phyloP scores from a whole-genome alignment of 208 protist genomes.

The Leishmania tropica region DNA sequence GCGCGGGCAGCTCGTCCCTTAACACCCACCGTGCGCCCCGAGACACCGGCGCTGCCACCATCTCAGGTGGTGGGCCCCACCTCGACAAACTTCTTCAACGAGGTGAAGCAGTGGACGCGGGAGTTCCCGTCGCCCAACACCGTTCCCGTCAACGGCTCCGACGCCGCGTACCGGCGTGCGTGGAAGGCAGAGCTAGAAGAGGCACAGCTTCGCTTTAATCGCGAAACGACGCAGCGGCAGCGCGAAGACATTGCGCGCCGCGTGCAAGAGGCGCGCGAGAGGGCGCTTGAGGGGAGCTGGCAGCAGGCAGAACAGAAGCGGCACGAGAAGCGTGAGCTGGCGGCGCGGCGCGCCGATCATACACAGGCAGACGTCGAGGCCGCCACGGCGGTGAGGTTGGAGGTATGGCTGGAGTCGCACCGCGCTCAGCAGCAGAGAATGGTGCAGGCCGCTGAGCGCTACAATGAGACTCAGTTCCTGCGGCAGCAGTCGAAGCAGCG shows the following conservation, averaged over 20 bases:
- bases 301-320: constrained; percentile 31
- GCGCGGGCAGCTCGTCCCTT: background rate
- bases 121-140: constrained; percentile 40
- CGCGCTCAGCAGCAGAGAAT: constrained; percentile 27
- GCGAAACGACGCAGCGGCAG: constrained; percentile 27
- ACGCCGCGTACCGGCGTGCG: constrained; percentile 30
- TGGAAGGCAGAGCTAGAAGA: constrained; percentile 45
- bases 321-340: constrained; percentile 24
- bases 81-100: constrained; percentile 47
- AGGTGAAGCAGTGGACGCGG: constrained; percentile 44
- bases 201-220: constrained; percentile 33
- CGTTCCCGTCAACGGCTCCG: constrained; percentile 26
- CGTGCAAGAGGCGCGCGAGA: constrained; percentile 34
- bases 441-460: constrained; percentile 19
- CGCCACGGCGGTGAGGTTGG: constrained; percentile 28
- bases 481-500: constrained; percentile 30
- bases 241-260: constrained; percentile 29
- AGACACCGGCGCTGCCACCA: constrained; percentile 4
- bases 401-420: constrained; percentile 28
- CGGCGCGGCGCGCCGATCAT: constrained; percentile 15
- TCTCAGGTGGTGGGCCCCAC: constrained; percentile 33
- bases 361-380: constrained; percentile 25
- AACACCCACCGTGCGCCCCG: background rate
- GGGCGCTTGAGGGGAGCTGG: constrained; percentile 20
- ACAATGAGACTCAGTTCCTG: constrained; percentile 27